phyloP scores from a whole-genome alignment of 176 grass and related monocot genomes.

The Avena atlantica region DNA sequence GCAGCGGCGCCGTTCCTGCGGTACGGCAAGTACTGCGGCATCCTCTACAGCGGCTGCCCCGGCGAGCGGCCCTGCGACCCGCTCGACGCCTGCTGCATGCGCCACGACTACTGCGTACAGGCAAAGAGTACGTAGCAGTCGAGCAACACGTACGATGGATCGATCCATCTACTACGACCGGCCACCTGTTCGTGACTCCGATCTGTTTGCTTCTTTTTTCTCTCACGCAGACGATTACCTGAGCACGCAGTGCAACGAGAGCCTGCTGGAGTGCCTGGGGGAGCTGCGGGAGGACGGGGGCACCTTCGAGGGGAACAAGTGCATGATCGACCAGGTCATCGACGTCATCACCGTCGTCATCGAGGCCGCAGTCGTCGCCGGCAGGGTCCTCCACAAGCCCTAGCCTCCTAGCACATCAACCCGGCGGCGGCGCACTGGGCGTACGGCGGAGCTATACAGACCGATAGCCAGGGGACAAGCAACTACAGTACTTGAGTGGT shows the following conservation, averaged over 20 bases:
- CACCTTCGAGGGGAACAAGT: conserved; percentile 85
- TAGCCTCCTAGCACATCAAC: conserved; percentile 20
- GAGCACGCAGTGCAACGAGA: conserved; percentile 76
- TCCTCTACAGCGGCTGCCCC: conserved; percentile 94
- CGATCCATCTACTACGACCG: too few species aligned
- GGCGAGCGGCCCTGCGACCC: conserved; percentile 89
- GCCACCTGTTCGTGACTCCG: too few species aligned
- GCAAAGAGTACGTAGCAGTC: conserved; percentile 47
- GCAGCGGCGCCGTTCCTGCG: conserved; percentile 72
- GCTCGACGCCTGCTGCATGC: conserved; percentile 96
- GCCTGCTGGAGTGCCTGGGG: conserved; percentile 68
- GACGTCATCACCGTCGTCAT: conserved; percentile 77
- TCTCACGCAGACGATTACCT: conserved; percentile 70
- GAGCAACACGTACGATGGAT: too few species aligned
- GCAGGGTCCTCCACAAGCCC: conserved; percentile 81
- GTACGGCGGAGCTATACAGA: too few species aligned
- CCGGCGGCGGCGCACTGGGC: too few species aligned
- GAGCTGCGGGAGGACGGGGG: conserved; percentile 47
- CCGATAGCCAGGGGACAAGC: too few species aligned
- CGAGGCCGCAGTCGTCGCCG: conserved; percentile 82
- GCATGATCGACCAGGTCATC: conserved; percentile 87
- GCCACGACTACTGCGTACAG: conserved; percentile 85
- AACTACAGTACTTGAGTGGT: too few species aligned
- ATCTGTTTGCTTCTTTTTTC: too few species aligned
- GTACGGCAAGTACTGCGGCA: conserved; percentile 98